phyloP scores from a whole-genome alignment of 192 early-diverging fungal genomes.

The Coemansia sp. region DNA sequence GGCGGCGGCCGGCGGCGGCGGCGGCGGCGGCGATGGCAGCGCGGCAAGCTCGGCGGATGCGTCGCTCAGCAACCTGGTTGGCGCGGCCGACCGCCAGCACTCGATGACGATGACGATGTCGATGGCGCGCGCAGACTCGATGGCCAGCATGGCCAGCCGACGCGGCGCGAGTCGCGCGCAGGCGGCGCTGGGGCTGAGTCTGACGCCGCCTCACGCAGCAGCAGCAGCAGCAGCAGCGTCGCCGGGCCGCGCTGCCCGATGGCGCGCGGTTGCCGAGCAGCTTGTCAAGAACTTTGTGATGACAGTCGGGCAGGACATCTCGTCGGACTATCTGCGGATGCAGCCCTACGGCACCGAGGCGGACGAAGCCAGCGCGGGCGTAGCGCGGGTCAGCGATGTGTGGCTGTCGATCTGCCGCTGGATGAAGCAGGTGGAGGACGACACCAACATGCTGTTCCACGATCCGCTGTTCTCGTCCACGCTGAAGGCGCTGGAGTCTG shows the following conservation, averaged over 20 bases:
- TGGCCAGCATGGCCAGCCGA: conserved; percentile 32
- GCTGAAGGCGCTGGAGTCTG: conserved; percentile 24
- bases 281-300: conserved; percentile 49
- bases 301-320: conserved; percentile 50
- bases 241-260: conserved; percentile 28
- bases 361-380: not conserved
- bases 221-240: not conserved
- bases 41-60: conserved; percentile 20
- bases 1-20: not conserved
- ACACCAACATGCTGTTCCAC: conserved; percentile 49
- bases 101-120: not conserved
- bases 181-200: no score
- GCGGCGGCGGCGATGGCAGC: not conserved
- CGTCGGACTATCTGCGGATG: conserved; percentile 33
- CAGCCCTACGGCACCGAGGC: conserved; percentile 15
- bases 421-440: conserved; percentile 49
- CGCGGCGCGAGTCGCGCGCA: conserved; percentile 10
- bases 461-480: conserved; percentile 44
- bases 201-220: no score
- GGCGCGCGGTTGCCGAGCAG: conserved; percentile 37
- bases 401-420: conserved; percentile 49
- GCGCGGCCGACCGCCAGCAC: not conserved
- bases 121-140: conserved; percentile 37
- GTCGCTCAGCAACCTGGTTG: conserved; percentile 19
- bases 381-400: conserved; percentile 25